Base-by-base conservation (phyloP, 345 rosid species). In the Cardamine occulta region DNA sequence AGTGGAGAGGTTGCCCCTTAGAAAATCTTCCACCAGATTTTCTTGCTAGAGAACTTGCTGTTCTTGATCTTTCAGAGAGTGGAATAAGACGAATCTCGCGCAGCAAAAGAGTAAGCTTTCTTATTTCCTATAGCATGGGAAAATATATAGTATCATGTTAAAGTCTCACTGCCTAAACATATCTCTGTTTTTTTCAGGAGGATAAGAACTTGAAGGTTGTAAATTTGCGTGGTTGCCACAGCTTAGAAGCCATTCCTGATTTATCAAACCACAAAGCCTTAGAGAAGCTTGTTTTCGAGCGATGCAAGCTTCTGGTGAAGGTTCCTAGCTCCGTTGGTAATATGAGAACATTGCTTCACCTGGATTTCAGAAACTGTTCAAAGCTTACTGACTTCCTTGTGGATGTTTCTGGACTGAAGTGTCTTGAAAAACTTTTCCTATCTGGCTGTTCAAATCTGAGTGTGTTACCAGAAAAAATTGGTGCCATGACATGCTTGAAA, bases 41-140 rank as follows among this genome's bases (percentile, higher is more conserved):
- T 65, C 69, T 51, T 66, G 79, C 82, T 49, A 2, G 47, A 17
- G 48, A 85, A 60, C 89, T 89, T 52, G 88, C 84, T 17, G 86
- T 91, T 72, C 90, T 89, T 77, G 86, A 91, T 82, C 91, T 91
- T 78, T 85, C 93, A 11, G 80, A 80, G 13, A 88, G 97, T 82
- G 44, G 71, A 65, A 80, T 89, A 52, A 72, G 72, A 67, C 34
- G 3, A 26, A 31, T 91, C 52, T 54, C 58, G 0, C 1, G 1
- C 5, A 4, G 58, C 47, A 70, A 79, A 40, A 26, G 66, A 82
- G 96, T 87, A 70, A 1, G 68, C 21, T 45, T 65, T 35, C n/a
- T 26, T 34, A 18, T 49, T 51, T 39, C 31, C 40, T 10, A 1
- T n/a, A 40, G 2, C 54, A 24, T 52, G 57, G 64, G 26, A 0